Conservation (phyloP, 129 eudicot species). For the Oenanthe sinensis region DNA sequence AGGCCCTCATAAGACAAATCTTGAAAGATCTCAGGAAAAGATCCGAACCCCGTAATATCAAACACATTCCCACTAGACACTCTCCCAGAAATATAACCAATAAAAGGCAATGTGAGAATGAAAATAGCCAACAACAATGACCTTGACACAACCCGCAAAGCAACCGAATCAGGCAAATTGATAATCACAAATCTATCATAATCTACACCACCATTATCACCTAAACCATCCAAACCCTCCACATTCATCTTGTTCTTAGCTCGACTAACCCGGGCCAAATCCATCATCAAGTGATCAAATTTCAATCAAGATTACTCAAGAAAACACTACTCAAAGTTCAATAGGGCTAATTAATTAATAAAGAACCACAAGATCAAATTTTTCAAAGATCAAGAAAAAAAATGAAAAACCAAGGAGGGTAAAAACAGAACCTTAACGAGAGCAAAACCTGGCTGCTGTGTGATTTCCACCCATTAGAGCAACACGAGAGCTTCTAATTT, state of each 20-base stretch:
- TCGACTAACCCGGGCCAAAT: constrained; percentile 12
- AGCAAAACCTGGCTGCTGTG: constrained; percentile 55
- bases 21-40: constrained; percentile 21
- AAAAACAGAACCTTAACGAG: constrained; percentile 22
- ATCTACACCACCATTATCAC: neutral
- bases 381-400: neutral
- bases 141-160: constrained; percentile 18
- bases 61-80: neutral
- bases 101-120: constrained; percentile 25
- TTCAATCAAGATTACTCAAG: neutral
- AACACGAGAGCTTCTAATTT: constrained; percentile 19
- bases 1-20: constrained; percentile 48
- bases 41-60: constrained; percentile 6
- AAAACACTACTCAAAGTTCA: neutral
- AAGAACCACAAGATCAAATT: neutral
- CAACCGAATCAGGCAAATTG: constrained; percentile 20
- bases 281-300: neutral
- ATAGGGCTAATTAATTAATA: neutral
- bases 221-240: neutral
- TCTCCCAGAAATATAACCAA: constrained; percentile 19
- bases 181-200: constrained; percentile 21
- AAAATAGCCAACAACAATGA: constrained; percentile 24
- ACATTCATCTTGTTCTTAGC: constrained; percentile 15
- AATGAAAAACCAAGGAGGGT: neutral
- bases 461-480: constrained; percentile 56